Base-by-base conservation (phyloP, 176 grass and related monocot genomes). In the Metroxylon sagu region DNA sequence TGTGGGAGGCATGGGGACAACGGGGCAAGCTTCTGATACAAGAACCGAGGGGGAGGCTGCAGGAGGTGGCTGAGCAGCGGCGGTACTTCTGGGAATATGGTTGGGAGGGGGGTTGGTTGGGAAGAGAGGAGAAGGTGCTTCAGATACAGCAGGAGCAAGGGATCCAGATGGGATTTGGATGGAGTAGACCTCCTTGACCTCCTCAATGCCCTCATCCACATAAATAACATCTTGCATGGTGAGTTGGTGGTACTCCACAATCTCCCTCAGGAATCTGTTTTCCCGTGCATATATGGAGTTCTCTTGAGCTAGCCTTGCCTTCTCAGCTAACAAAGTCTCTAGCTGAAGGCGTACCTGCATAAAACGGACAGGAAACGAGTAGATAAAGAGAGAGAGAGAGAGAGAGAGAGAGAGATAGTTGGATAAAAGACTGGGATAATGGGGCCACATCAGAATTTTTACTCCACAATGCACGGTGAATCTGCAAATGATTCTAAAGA, bases 161-260 rank as follows among this genome's bases (percentile, higher is more conserved):
- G 39, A 25, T 6, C 60, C 52, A 29, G 87, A 84, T 54, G 90
- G 49, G 53, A 85, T 67, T 67, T 90, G 81, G 23, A 79, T 83
- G 53, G 82, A 78, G 73, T 91, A 97, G 8, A 97, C 92, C 62
- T 97, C 93, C 4, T 81, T 79, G 55, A 97, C 84, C 70, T 91
- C 87, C 82, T 97, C 93, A 39, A 97, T 88, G 69, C 84, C 84
- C 85, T 97, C 93, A 18, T 97, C 87, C 17, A 97, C 87, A 57
- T 91, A 97, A 50, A 97, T 82, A 48, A 97, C 93, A 80, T 97
- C 87, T 55, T 91, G 93, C 87, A 97, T 97, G 18, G 84, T 97
- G 29, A 97, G 84, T 80, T 91, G 93, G 76, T 97, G 93, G 67
- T 97, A 91, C 65, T 97, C 92, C 27, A 97, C 92, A 53, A 97